Percentiles rank a stretch among this genome's conserved stretches.
These are phyloP conservation scores for Phytophthora citrophthora DNA, from an alignment of 352 stramenopile species.

Conservation along the genomic window DNA sequence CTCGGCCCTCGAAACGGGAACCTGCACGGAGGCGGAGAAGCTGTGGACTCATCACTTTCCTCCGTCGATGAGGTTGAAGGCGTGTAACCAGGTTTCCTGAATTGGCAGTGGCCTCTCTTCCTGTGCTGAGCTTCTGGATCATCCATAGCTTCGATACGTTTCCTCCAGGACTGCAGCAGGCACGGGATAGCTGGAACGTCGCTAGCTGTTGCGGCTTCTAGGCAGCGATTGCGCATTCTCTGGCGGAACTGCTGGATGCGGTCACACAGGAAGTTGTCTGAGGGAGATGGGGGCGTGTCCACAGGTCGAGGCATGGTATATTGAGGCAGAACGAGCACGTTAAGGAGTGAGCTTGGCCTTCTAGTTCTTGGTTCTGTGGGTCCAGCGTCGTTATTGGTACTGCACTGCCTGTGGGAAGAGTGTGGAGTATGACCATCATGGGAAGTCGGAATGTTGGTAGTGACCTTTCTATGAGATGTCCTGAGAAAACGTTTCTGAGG, in stretches of 20 bases:
- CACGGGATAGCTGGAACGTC: slow-evolving; percentile 21
- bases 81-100: too few relatives aligned
- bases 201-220: slow-evolving; percentile 3
- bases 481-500: not conserved
- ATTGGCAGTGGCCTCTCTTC: slow-evolving; percentile 7
- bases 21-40: not conserved
- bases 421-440: not conserved
- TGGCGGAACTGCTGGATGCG: slow-evolving; percentile 29
- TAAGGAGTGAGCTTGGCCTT: not conserved
- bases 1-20: slow-evolving; percentile 15
- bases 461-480: not conserved
- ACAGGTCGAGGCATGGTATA: slow-evolving; percentile 17
- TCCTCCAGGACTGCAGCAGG: slow-evolving; percentile 35
- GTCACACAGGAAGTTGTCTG: slow-evolving; percentile 15
- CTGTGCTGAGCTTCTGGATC: slow-evolving; percentile 2
- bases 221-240: slow-evolving; percentile 24
- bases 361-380: not conserved
- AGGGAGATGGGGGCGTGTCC: not conserved
- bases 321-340: not conserved
- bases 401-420: not conserved
- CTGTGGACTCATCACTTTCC: slow-evolving; percentile 8
- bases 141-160: slow-evolving; percentile 41
- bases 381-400: slow-evolving; percentile 1
- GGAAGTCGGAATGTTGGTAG: slow-evolving; percentile 2
- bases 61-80: not conserved